Evolutionary conservation across 768 basidiomycete genomes (phyloP), one percentile per base, ranked within the genome.

Genomic region (Boletus bicolor): DNA sequence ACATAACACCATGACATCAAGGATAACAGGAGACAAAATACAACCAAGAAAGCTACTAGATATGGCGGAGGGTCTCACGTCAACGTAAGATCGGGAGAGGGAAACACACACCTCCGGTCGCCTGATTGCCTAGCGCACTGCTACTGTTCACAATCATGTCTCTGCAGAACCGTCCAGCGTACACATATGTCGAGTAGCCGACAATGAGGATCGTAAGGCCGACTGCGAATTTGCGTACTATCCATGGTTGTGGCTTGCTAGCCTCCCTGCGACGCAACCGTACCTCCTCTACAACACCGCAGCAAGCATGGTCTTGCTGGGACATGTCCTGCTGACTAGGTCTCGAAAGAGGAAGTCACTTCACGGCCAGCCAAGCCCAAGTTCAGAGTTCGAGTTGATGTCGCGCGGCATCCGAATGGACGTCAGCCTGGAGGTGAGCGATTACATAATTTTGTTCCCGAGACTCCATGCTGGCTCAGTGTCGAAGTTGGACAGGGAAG

Each of bases 1-100:
- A 79, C 53, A 72, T 95, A 96, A 14, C 85, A 80, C 92, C 92
- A 93, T 0, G 86, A 43, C 77, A 84, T 79, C 81, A 92, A 82
- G n/a, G 85, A 58, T 44, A 81, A 82, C 21, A 95, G 64, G 5
- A 89, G 54, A 37, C 72, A 73, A 64, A 86, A 93, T 1, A 85
- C 78, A 2, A 80, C 76, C 49, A 94, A 67, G 54, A 89, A 78
- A 4, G 76, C 84, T 56, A 90, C 92, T 94, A 56, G 47, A 46
- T 36, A 39, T 1, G 36, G 28, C 46, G 21, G 17, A 21, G 34
- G 21, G 57, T 56, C 48, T 50, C 54, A 56, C 30, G 43, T 50
- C 54, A 51, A 7, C 19, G 44, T 28, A 28, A 36, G 47, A 44
- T 41, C 44, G 45, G 34, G 36, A 49, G 34, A 44, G 26, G 15